Base-by-base conservation (phyloP, 495 filamentous ascomycete species). In the Lasiosphaeriaceae sp. region DNA sequence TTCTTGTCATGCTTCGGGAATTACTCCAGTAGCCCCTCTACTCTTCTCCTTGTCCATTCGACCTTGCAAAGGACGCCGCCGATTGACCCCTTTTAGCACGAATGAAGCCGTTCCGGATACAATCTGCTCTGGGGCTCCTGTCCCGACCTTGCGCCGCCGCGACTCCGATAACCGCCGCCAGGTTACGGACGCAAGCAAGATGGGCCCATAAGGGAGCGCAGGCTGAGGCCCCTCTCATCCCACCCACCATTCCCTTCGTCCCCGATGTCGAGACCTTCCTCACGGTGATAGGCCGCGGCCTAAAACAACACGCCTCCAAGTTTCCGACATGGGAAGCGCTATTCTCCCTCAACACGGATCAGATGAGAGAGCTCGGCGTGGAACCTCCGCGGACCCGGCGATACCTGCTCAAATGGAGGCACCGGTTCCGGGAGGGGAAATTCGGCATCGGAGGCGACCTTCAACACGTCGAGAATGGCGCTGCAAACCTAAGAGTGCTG, bases 191-290 rank as follows among this genome's bases (percentile, higher is more conserved):
- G 6, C 70, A 69, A 52, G 46, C 69, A 49, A 54, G 65, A 55
- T 66, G 68, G 59, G 51, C 64, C 17, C 64, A 65, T 61, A 60
- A 56, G 52, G 61, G 60, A 37, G 63, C 74, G n/a, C 63, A 70
- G 31, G 60, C 70, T n/a, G 66, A 73, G 39, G 63, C 73, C 12
- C 74, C 74, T 12, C 56, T 66, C 21, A 75, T 93, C 47, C 93
- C 93, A 2, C 53, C 74, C 9, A 84, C 90, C 4, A 97, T 87
- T 9, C 86, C 88, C 11, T 90, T 93, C 65, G 85, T 97, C 48
- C 94, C 94, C 11, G 88, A 98, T 66, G 82, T 88, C 52, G 56
- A 79, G 55, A 96, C 92, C 49, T 97, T 98, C 76, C 89, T 98
- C 56, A 88, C 81, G 6, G 72, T 96, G 29, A 98, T 98, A 74